These are phyloP conservation scores for Leucocoprinus sp. DNA, from an alignment of 768 basidiomycete species.

Conservation along the genomic window DNA sequence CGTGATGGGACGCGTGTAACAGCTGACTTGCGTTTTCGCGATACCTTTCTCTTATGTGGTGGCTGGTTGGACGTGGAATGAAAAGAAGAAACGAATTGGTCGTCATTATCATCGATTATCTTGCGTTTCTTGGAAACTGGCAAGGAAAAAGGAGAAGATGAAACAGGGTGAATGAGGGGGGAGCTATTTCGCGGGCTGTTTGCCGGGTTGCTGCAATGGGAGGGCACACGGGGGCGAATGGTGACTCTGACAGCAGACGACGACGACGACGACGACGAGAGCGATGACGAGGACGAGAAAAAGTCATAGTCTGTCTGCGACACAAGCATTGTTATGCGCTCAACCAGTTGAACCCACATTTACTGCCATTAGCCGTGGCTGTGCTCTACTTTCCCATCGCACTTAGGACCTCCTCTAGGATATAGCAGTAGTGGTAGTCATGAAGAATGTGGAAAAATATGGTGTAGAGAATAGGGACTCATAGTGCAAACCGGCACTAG, in stretches of 20 bases:
- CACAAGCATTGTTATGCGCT: conserved; percentile 17
- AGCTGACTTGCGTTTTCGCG: conserved; percentile 29
- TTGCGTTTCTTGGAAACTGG: conserved; percentile 30
- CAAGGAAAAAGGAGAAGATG: conserved; percentile 17
- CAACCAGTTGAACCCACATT: conserved; percentile 3
- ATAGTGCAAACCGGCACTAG: too few species aligned
- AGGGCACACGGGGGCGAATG: conserved; percentile 4
- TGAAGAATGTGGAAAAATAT: too few species aligned
- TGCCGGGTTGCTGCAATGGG: not conserved
- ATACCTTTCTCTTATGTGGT: conserved; percentile 25
- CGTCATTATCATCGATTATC: conserved; percentile 16
- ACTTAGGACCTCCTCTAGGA: too few species aligned
- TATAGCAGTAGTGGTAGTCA: too few species aligned
- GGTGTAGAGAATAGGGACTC: too few species aligned
- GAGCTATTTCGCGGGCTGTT: conserved; percentile 6
- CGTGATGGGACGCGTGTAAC: conserved; percentile 40
- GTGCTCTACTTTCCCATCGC: conserved; percentile 4
- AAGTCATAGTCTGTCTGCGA: conserved; percentile 16
- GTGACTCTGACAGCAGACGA: conserved; percentile 11
- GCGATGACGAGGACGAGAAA: conserved; percentile 12
- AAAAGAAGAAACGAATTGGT: conserved; percentile 14
- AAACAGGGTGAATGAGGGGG: conserved; percentile 15
- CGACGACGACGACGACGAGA: conserved; percentile 17
- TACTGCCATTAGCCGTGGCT: conserved; percentile 11
- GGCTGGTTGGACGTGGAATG: conserved; percentile 34